Evolutionary conservation across 345 rosid species (phyloP).

Genomic region (Rhizophora apiculata): DNA sequence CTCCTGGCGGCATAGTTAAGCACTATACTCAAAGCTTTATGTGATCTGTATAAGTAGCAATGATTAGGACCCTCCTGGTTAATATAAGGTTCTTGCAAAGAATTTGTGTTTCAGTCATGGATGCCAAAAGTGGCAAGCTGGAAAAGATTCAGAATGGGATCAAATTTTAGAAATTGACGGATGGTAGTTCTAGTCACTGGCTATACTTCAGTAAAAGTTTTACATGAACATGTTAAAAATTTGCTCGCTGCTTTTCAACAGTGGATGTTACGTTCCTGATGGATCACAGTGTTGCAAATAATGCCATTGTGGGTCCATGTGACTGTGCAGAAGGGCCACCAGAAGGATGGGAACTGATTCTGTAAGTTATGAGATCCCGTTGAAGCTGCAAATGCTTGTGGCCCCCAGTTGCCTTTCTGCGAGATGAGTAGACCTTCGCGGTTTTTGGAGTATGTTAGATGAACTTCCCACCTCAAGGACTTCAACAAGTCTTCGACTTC

Average conservation of each 20-base stretch:
- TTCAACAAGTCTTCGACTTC: conserved; percentile 77
- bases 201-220: background rate
- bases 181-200: background rate
- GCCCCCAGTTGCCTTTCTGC: conserved; percentile 91
- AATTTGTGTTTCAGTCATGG: background rate
- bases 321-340: background rate
- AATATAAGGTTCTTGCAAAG: background rate
- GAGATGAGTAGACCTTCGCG: conserved; percentile 85
- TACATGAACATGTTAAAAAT: conserved; percentile 1
- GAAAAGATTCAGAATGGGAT: background rate
- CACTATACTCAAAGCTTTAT: background rate
- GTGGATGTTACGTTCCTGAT: conserved; percentile 1
- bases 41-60: background rate
- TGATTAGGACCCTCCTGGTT: background rate
- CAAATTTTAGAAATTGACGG: background rate
- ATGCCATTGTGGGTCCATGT: background rate
- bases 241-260: background rate
- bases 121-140: background rate
- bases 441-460: conserved; percentile 62
- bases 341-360: background rate
- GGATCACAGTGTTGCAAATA: background rate
- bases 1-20: background rate
- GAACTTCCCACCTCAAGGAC: conserved; percentile 82
- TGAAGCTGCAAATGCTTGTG: conserved; percentile 39
- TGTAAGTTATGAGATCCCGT: conserved; percentile 23